Evolutionary conservation across 2,329 filamentous ascomycete genomes (phyloP), one percentile per base, ranked within the genome.

Genomic region (Colletotrichum karsti): DNA sequence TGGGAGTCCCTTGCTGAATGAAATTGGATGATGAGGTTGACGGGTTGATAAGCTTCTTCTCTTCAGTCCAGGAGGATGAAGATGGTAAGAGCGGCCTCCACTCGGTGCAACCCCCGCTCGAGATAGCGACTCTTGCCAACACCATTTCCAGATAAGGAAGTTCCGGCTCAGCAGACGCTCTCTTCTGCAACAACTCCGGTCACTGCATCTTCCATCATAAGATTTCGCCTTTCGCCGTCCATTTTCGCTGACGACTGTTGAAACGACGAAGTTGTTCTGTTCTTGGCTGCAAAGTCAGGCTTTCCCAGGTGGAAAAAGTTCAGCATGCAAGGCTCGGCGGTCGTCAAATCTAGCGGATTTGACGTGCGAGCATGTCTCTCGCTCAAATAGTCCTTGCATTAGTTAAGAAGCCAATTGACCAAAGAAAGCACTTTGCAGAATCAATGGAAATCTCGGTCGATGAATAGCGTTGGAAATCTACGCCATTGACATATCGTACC

Each of bases 71-170:
- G 2, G 3, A 30, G 15, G 18, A 13, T 42, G 30, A 35, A 48
- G 20, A 42, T 37, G 51, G 51, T 58, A 44, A 67, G 37, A 33
- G 46, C 28, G 24, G 42, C 51, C 53, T 64, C 64, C 64, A 63
- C 51, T 51, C 54, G 28, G 28, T 58, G 51, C 64, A 51, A 57
- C 28, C 64, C 64, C 64, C 44, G 64, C 64, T 67, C 64, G 50
- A 67, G 50, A 46, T 57, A 58, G 20, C 60, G 22, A 28, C 35
- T 56, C 53, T 33, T 56, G 13, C 46, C 59, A 39, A 41, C 37
- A 30, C 53, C 42, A 57, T 51, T 66, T 51, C 64, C 60, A 58
- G 59, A 64, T 67, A 57, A 55, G 64, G 64, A 42, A 58, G 44
- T 39, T 62, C 64, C 64, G 59, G 30, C 28, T 30, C 28, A 15